These are phyloP conservation scores for Dendrostoma leiphaemia DNA, from an alignment of 2,329 filamentous ascomycete genomes.

Conservation along the genomic window DNA sequence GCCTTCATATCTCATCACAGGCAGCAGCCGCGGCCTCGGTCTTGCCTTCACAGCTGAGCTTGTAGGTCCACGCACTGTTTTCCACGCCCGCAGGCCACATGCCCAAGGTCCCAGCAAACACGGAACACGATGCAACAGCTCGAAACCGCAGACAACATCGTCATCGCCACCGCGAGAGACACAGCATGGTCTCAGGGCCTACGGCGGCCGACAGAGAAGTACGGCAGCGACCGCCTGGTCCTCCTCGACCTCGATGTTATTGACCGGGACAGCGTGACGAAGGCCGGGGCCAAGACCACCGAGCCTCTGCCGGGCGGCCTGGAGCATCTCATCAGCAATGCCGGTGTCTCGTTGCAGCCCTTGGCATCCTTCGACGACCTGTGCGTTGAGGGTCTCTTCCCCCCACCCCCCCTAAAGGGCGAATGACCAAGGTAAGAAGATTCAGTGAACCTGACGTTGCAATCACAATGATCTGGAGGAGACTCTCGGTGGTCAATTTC, in stretches of 20 bases:
- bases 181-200: slow-evolving; percentile 18
- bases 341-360: slow-evolving; percentile 16
- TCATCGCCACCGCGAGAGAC: slow-evolving; percentile 23
- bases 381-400: slow-evolving; percentile 12
- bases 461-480: slow-evolving; percentile 2
- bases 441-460: too few species aligned
- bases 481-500: slow-evolving; percentile 6
- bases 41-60: background rate
- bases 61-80: background rate
- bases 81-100: too few species aligned
- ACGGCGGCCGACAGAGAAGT: slow-evolving; percentile 10
- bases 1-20: slow-evolving; percentile 3
- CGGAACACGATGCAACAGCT: slow-evolving; percentile 19
- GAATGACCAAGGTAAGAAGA: too few species aligned
- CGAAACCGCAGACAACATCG: slow-evolving; percentile 20
- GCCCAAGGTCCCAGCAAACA: too few species aligned
- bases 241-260: slow-evolving; percentile 17
- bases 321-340: slow-evolving; percentile 24
- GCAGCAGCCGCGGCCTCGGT: background rate
- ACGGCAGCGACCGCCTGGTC: slow-evolving; percentile 8
- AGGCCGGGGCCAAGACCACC: slow-evolving; percentile 16
- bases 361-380: slow-evolving; percentile 20
- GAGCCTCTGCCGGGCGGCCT: slow-evolving; percentile 22
- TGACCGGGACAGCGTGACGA: slow-evolving; percentile 13
- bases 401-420: background rate